phyloP scores from a whole-genome alignment of 2,329 filamentous ascomycete species.

The Hymenoscyphus infarciens region DNA sequence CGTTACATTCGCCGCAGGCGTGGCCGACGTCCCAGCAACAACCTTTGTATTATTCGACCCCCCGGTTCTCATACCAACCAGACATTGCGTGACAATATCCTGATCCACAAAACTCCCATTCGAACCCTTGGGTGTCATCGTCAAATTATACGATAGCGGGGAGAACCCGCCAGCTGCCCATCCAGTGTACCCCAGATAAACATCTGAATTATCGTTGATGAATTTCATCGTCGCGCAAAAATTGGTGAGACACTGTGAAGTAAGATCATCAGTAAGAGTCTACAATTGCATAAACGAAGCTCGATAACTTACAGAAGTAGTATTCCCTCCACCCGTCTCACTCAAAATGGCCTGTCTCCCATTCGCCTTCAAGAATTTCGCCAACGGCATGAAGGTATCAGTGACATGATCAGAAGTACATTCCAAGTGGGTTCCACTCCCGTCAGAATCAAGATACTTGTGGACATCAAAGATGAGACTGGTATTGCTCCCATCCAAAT shows the following conservation, averaged over 20 bases:
- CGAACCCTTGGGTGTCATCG: conserved; percentile 13
- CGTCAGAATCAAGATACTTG: conserved; percentile 57
- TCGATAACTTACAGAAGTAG: conserved; percentile 20
- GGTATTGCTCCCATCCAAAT: conserved; percentile 55
- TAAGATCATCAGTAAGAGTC: background rate
- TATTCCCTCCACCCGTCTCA: conserved; percentile 46
- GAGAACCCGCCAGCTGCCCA: conserved; percentile 37
- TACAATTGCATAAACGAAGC: background rate
- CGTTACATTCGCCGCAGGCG: background rate
- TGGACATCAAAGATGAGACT: conserved; percentile 58
- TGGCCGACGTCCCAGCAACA: background rate
- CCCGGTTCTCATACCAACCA: conserved; percentile 19
- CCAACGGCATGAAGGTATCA: conserved; percentile 44
- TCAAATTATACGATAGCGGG: conserved; percentile 8
- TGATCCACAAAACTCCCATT: conserved; percentile 24
- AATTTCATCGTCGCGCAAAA: conserved; percentile 22
- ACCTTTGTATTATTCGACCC: conserved; percentile 8
- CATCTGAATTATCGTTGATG: conserved; percentile 35
- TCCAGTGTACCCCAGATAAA: conserved; percentile 38
- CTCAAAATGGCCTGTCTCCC: conserved; percentile 11
- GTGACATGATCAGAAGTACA: conserved; percentile 52
- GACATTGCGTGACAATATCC: conserved; percentile 21
- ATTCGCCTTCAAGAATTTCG: conserved; percentile 36
- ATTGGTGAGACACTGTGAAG: conserved; percentile 18
- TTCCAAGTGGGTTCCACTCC: conserved; percentile 48